A percentile compares a stretch with the other conserved stretches of the same genome.
phyloP scores from a whole-genome alignment of 192 early-diverging fungal species.

The Coemansia sp. region DNA sequence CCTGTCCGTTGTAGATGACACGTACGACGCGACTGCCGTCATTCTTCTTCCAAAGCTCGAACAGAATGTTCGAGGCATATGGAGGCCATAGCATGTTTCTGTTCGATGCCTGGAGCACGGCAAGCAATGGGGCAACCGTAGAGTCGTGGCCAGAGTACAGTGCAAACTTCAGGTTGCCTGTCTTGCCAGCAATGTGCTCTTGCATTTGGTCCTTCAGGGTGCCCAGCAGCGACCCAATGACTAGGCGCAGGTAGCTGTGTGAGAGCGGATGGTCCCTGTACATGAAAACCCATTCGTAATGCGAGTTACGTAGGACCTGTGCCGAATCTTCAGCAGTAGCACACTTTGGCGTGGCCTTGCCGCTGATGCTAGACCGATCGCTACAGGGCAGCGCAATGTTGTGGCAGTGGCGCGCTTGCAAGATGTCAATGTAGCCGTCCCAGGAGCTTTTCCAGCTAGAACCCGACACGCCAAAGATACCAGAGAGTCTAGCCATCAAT shows the following conservation, averaged over 20 bases:
- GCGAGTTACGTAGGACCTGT: constrained; percentile 35
- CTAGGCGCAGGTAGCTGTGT: constrained; percentile 27
- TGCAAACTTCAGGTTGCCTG: constrained; percentile 38
- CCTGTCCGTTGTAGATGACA: constrained; percentile 57
- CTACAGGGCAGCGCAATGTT: constrained; percentile 24
- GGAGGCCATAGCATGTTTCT: constrained; percentile 54
- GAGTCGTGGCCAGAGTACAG: constrained; percentile 57
- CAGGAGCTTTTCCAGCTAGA: constrained; percentile 21
- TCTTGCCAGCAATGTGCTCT: constrained; percentile 22
- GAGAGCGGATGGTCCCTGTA: constrained; percentile 38
- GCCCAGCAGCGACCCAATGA: constrained; percentile 50
- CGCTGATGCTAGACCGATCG: neutral
- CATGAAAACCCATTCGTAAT: constrained; percentile 30
- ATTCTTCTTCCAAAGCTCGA: constrained; percentile 56
- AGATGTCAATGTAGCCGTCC: constrained; percentile 41
- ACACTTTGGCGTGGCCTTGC: constrained; percentile 18
- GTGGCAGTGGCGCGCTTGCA: constrained; percentile 48
- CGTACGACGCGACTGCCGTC: constrained; percentile 47
- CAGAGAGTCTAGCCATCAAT: constrained; percentile 34
- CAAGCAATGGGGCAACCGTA: constrained; percentile 50
- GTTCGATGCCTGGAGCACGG: constrained; percentile 31
- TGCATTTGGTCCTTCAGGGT: constrained; percentile 42
- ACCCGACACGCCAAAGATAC: constrained; percentile 33
- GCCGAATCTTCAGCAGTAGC: constrained; percentile 33
- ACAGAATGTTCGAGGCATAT: constrained; percentile 53